Evolutionary conservation across 345 rosid species (phyloP).

Genomic region (Eutrema yunnanense): DNA sequence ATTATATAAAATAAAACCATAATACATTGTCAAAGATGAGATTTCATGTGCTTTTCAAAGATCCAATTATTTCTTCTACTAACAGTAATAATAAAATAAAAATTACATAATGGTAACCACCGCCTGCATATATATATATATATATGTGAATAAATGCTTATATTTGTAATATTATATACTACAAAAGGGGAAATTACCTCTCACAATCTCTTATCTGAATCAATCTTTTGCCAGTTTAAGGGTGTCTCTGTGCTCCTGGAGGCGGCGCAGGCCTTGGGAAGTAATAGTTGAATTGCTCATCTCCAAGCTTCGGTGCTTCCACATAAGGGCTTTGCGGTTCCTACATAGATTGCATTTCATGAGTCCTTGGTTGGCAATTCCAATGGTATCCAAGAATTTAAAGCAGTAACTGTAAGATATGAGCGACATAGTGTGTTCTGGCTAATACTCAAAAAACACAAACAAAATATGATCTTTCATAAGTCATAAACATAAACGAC

Average conservation of each 20-base stretch:
- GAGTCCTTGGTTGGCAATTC: neutral
- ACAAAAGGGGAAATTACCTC: neutral
- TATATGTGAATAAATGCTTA: neutral
- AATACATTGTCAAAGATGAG: slow-evolving; percentile 25
- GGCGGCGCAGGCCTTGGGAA: slow-evolving; percentile 81
- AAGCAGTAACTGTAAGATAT: neutral
- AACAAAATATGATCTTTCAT: neutral
- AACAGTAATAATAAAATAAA: neutral
- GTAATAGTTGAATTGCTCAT: slow-evolving; percentile 30
- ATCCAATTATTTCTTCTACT: slow-evolving; percentile 8
- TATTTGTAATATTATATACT: neutral
- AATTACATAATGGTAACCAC: slow-evolving; percentile 13
- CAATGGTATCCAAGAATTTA: neutral
- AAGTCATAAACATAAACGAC: neutral
- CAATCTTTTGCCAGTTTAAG: slow-evolving; percentile 33
- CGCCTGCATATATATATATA: neutral
- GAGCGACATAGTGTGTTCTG: neutral
- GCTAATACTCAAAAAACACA: neutral
- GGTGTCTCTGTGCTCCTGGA: slow-evolving; percentile 67
- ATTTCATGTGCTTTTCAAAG: slow-evolving; percentile 19
- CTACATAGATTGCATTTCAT: neutral
- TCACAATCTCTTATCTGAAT: slow-evolving; percentile 9
- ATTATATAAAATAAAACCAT: neutral
- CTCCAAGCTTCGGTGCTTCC: slow-evolving; percentile 59
- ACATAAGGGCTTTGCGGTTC: slow-evolving; percentile 67